These are phyloP conservation scores for Paraphaeosphaeria sporulosa DNA, from an alignment of 2,329 filamentous ascomycete species.

Conservation along the genomic window DNA sequence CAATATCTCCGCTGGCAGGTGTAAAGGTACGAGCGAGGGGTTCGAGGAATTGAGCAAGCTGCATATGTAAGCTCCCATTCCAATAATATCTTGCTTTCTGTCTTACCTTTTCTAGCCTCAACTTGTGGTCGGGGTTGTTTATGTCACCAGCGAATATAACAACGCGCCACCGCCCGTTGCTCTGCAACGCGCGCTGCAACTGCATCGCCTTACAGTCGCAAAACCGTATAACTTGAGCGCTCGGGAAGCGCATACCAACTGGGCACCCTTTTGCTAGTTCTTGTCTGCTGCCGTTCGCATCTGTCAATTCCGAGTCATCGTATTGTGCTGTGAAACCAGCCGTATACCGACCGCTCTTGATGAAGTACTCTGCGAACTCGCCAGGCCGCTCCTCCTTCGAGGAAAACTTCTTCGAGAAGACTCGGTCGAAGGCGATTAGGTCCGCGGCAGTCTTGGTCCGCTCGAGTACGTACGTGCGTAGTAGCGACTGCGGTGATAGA, in stretches of 20 bases:
- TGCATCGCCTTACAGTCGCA: slow-evolving; percentile 67
- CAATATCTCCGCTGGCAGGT: slow-evolving; percentile 52
- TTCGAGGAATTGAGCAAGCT: slow-evolving; percentile 33
- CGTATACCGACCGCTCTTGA: slow-evolving; percentile 65
- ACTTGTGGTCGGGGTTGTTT: slow-evolving; percentile 25
- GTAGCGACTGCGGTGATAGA: slow-evolving; percentile 61
- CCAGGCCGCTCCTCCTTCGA: slow-evolving; percentile 54
- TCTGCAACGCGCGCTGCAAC: slow-evolving; percentile 57
- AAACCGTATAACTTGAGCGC: slow-evolving; percentile 65
- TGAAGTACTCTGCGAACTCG: slow-evolving; percentile 65
- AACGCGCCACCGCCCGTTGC: slow-evolving; percentile 61
- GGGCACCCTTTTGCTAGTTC: slow-evolving; percentile 48
- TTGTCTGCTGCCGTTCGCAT: slow-evolving; percentile 40
- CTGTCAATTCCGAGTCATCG: slow-evolving; percentile 58
- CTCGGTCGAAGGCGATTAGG: slow-evolving; percentile 68
- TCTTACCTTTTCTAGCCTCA: slow-evolving; percentile 51
- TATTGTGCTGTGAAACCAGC: slow-evolving; percentile 67
- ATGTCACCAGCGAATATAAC: slow-evolving; percentile 60
- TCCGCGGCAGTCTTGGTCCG: slow-evolving; percentile 56
- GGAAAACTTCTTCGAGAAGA: slow-evolving; percentile 63
- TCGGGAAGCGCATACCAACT: slow-evolving; percentile 61
- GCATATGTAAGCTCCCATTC: slow-evolving; percentile 12
- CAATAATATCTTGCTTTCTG: background rate
- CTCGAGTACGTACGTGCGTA: slow-evolving; percentile 70
- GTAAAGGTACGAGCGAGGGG: slow-evolving; percentile 54